Evolutionary conservation across 1,139 yeast species (phyloP), one percentile per base, ranked within the genome.

Genomic region (Geotrichum macrosporum): DNA sequence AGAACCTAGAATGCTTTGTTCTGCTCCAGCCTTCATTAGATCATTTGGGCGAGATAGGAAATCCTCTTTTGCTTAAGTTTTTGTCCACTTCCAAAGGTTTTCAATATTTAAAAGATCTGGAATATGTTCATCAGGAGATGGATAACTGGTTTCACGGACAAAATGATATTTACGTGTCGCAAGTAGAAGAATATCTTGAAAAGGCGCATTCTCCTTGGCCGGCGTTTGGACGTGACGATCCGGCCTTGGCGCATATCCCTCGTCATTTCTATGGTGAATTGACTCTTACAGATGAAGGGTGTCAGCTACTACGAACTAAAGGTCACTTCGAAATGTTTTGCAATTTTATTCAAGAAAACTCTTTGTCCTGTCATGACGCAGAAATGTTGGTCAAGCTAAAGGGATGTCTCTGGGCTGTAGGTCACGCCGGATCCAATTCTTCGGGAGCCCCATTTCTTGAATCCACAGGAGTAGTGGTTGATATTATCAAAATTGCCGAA

Each of bases 371-470:
- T 6, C 10, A 21, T 13, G 30, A 31, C 45, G 40, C 42, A 47
- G 64, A 50, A 57, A 63, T 49, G 30, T 54, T 72, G 12, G 47
- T 67, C n/a, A 74, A 73, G 46, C 63, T 88, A 22, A 86, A 85
- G 59, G 87, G 89, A 13, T 78, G 84, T 41, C 61, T 89, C 41
- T 92, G 97, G 96, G 83, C 94, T 3, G 72, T 86, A 36, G 96
- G 96, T 0, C 81, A 81, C 57, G 80, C 88, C 34, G 88, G 89
- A 1, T 77, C 88, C 8, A 61, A 64, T n/a, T 52, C 61, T 0
- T 69, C 73, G 47, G 96, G 95, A 0, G 78, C 83, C 26, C 77
- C 78, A 37, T 70, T 86, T 34, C 64, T 87, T 40, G 87, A 83
- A 57, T 75, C 82, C 16, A 69, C 78, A 50, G 75, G 74, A 9